Evolutionary conservation across 768 basidiomycete species (phyloP), one percentile per base, ranked within the genome.

Genomic region (Phanerochaete carnosa): DNA sequence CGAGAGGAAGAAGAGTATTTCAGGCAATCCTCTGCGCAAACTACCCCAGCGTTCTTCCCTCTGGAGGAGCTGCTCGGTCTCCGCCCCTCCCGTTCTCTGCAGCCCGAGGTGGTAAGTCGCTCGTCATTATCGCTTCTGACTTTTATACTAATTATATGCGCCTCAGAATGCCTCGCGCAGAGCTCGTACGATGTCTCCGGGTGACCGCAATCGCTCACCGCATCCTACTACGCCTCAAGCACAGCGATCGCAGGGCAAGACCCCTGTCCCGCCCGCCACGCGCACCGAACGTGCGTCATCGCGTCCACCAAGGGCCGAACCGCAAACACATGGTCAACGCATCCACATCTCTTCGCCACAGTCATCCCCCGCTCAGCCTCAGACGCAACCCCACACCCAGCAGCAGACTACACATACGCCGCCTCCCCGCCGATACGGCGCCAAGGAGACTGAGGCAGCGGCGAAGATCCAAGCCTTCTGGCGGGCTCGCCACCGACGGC

Each of bases 381-480:
- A 25, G 51, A 16, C 39, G 19, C 32, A 58, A 54, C 60, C 47
- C 29, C 30, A 55, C 22, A 37, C 37, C 3, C 37, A 53, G 50
- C 4, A 55, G 28, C 16, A 25, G 37, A 28, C 51, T 37, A n/a
- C 43, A 28, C 62, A 15, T 33, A 32, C 46, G 32, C 61, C 29
- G 15, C 46, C 59, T 29, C 55, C 58, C 29, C 59, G 43, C 47
- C 46, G 58, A 58, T n/a, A 64, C 62, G n/a, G 59, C 54, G 16
- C 56, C 29, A 64, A 68, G 52, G 67, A 68, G 26, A 22, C 59
- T 43, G 65, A 58, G 25, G 70, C 70, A 1, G 83, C 83, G 2
- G 71, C 73, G 29, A 77, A 67, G 52, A 83, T 85, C 50, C 84
- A 84, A 61, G 72, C 72, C 8, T 70, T 72, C 49, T 82, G 76